Conservation (phyloP, 2,329 filamentous ascomycete species). For the Capronia americana region DNA sequence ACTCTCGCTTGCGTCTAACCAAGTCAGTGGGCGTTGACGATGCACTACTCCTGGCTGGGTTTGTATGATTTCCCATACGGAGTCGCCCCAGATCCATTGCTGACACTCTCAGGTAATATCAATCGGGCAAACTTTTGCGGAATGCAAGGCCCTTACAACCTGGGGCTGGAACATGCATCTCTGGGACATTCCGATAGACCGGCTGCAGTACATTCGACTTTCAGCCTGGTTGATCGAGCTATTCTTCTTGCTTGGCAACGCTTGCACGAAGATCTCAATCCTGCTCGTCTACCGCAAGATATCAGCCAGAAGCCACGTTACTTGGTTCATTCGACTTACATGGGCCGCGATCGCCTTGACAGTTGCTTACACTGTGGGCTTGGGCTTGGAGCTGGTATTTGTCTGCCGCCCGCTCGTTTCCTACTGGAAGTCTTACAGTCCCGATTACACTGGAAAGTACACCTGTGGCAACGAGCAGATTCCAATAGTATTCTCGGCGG, state of each 20-base stretch:
- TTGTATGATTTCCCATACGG: slow-evolving; percentile 10
- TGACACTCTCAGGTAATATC: slow-evolving; percentile 25
- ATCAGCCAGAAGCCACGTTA: slow-evolving; percentile 23
- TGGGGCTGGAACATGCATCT: slow-evolving; percentile 32
- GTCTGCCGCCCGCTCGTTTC: slow-evolving; percentile 26
- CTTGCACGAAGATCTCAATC: slow-evolving; percentile 31
- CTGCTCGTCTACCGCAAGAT: slow-evolving; percentile 31
- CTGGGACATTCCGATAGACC: slow-evolving; percentile 27
- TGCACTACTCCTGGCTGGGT: slow-evolving; percentile 27
- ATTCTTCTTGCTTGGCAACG: slow-evolving; percentile 32
- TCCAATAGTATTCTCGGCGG: slow-evolving; percentile 27
- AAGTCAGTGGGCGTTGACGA: slow-evolving; percentile 29
- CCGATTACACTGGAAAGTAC: slow-evolving; percentile 18
- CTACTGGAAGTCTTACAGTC: slow-evolving; percentile 32
- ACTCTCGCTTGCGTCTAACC: slow-evolving; percentile 24
- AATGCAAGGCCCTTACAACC: slow-evolving; percentile 29
- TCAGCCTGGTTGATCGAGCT: slow-evolving; percentile 31
- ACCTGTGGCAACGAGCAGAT: slow-evolving; percentile 28
- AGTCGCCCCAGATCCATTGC: background rate
- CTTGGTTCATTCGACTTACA: slow-evolving; percentile 30
- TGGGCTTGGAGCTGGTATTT: slow-evolving; percentile 23
- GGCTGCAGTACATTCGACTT: slow-evolving; percentile 23
- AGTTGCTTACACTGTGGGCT: slow-evolving; percentile 20
- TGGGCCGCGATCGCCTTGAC: slow-evolving; percentile 30
- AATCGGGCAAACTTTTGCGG: slow-evolving; percentile 28